These are phyloP conservation scores for Backusella westeae DNA, from an alignment of 192 early-diverging fungal species.

Conservation along the genomic window DNA sequence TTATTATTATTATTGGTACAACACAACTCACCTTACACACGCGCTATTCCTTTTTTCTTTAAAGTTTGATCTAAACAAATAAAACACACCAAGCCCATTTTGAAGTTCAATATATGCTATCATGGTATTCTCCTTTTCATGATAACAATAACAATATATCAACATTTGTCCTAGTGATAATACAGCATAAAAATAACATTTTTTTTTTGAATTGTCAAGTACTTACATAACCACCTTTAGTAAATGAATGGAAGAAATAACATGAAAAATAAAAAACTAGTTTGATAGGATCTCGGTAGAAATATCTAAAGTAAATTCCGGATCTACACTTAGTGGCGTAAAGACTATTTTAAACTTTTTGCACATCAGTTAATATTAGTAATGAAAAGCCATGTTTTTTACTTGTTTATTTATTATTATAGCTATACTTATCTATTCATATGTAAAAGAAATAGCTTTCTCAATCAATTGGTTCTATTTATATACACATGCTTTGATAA, in stretches of 20 bases:
- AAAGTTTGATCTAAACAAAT: slow-evolving; percentile 1
- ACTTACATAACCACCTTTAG: neutral
- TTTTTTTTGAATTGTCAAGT: too few relatives aligned
- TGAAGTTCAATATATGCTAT: neutral
- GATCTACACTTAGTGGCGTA: neutral
- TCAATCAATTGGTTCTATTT: too few relatives aligned
- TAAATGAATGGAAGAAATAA: neutral
- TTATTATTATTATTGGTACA: neutral
- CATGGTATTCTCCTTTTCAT: too few relatives aligned
- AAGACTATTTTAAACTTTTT: slow-evolving; percentile 2
- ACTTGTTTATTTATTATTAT: neutral
- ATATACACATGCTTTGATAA: too few relatives aligned
- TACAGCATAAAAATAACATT: too few relatives aligned
- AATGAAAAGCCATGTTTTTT: neutral
- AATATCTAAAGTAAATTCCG: neutral
- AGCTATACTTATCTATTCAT: neutral
- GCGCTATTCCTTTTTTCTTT: neutral
- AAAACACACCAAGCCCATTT: slow-evolving; percentile 5
- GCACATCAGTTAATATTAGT: slow-evolving; percentile 1
- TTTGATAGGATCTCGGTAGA: neutral
- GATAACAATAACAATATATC: too few relatives aligned
- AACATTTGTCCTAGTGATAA: too few relatives aligned
- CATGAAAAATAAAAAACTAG: neutral
- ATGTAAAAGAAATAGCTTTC: too few relatives aligned
- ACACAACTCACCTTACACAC: neutral